These are phyloP conservation scores for Biscogniauxia mediterranea DNA, from an alignment of 2,329 filamentous ascomycete genomes.

Conservation along the genomic window DNA sequence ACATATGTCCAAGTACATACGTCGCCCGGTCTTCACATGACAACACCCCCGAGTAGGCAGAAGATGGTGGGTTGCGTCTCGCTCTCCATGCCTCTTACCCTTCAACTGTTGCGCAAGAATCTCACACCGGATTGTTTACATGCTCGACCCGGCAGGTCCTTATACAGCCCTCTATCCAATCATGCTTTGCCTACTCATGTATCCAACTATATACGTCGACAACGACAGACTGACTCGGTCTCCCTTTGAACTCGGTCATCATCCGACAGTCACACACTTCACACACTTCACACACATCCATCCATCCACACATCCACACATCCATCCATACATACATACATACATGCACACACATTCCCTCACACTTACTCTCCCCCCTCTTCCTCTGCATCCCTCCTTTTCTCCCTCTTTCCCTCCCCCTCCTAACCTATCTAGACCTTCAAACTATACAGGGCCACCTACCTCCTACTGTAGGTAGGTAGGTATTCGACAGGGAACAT, in stretches of 20 bases:
- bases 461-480: too few relatives aligned
- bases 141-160: constrained; percentile 18
- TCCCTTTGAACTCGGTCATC: constrained; percentile 15
- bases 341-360: neutral
- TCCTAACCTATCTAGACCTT: too few relatives aligned
- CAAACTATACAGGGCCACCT: neutral
- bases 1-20: neutral
- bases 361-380: too few relatives aligned
- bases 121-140: constrained; percentile 30
- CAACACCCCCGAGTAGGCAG: neutral
- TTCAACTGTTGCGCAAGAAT: constrained; percentile 21
- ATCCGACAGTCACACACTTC: neutral
- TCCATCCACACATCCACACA: neutral
- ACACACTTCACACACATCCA: neutral
- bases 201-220: constrained; percentile 5
- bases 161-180: constrained; percentile 24
- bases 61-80: constrained; percentile 7
- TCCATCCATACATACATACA: constrained; percentile 1
- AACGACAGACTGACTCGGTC: constrained; percentile 10
- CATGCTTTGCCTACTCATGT: constrained; percentile 10
- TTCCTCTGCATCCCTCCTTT: too few relatives aligned
- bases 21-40: constrained; percentile 3
- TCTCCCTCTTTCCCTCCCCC: too few relatives aligned
- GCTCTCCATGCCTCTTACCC: neutral
- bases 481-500: neutral